Base-by-base conservation (phyloP, 805 yeast species). In the Candida parachauliodes region DNA sequence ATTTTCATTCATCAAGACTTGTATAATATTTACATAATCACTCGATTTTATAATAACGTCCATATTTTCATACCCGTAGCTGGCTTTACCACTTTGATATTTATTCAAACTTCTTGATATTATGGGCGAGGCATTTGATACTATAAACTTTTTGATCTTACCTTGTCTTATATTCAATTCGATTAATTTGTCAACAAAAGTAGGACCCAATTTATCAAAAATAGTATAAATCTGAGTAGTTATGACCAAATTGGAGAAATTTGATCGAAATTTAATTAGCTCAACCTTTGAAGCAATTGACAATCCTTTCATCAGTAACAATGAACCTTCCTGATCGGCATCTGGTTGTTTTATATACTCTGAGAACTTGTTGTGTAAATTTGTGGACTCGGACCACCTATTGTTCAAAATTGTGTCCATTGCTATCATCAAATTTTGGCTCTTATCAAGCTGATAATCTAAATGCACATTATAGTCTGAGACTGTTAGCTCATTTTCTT, bases 211-310 rank as follows among this genome's bases (percentile, higher is more conserved):
- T 19, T 24, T 17, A 10, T 64, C 64, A 37, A 65, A 71, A 8
- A 77, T 46, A 1, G 81, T 58, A 46, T 77, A 77, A 3, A 78
- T 45, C 42, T 77, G 82, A 22, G 65, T 65, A 9, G 65, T 42
- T 1, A 76, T 60, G 7, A 74, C 55, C 25, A 73, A 44, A 11
- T 44, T 54, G 0, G 79, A 76, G 2, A 68, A 45, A 26, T 37
- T 40, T 11, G 21, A 34, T 23, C 74, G 46, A 45, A 57, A 66
- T 41, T 56, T 61, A 42, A 64, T 36, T 5, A 65, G 58, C 2
- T 62, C 72, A 1, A 64, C 70, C 43, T 65, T 66, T 2, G 50
- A 48, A 22, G 46, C 51, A 55, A 55, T 52, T 0, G 67, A 51
- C 7, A 68, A 27, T 1, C 71, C 70, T 17, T 49, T 39, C 48